Evolutionary conservation across 345 rosid species (phyloP), one percentile per base, ranked within the genome.

Genomic region (Eucalyptus regnans): DNA sequence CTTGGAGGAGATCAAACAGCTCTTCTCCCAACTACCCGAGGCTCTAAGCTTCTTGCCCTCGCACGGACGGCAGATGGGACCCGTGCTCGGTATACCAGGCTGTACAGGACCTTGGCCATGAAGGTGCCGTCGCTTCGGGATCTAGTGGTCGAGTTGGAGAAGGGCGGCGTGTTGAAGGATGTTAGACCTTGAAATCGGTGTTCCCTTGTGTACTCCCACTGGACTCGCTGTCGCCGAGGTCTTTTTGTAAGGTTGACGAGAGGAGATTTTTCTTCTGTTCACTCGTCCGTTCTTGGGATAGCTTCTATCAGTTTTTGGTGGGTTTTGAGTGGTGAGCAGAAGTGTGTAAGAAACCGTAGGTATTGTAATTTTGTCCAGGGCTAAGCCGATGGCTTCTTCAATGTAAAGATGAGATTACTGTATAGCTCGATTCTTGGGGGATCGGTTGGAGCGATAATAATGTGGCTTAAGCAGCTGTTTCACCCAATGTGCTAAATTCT

Each of bases 21-120:
- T 95, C 87, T 97, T 98, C 93, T 92, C 95, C 12, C 95, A 95
- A 89, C 95, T 98, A 51, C 98, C 99, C 0, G 99, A 98, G 91
- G 98, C 98, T 71, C 94, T 98, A 58, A 97, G 97, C 90, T 93
- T 95, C 95, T 97, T 76, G 99, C 98, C 50, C 89, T 95, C 31
- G 97, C 98, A 17, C 94, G 93, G 92, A 98, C 98, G 46, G 98
- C 98, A 10, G 99, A 97, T 60, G 98, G 97, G 37, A 97, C 99
- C 16, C 93, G 97, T 87, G 98, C 97, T 54, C 97, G 98, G 46
- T 98, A 96, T 90, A 94, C 99, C 64, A 95, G 98, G 87, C 93
- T 98, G 89, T 98, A 95, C 92, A 92, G 97, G 93, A 96, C 99
- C 79, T 93, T 98, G 90, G 99, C 98, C 79, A 95, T 94, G 97